Evolutionary conservation across 2,329 filamentous ascomycete species (phyloP), one percentile per base, ranked within the genome.

Genomic region (Scorias spongiosa): DNA sequence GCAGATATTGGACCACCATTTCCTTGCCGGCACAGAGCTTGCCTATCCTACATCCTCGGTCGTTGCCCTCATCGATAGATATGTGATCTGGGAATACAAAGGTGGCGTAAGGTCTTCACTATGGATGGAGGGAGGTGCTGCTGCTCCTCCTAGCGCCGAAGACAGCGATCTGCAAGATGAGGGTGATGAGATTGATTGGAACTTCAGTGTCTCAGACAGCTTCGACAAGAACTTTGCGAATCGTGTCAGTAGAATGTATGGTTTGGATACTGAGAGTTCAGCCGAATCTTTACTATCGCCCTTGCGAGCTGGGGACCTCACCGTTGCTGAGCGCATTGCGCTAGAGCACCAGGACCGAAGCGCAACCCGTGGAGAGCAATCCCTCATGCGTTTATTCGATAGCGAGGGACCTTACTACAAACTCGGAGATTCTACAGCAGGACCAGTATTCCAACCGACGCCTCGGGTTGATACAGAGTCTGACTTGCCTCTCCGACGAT

Each of bases 21-120:
- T 83, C 57, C 73, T 88, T 44, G 66, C 66, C 46, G 75, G 78
- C 46, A 83, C 81, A 0, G 67, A 70, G 6, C 66, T 73, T 11
- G 66, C 66, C 39, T 80, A 83, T 53, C 83, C 84, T 0, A 77
- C 78, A 0, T 72, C 72, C 0, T 71, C 69, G 4, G 69, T 89
- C 2, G 66, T 75, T 2, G 69, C 76, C 46, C 68, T 89, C 1
- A 80, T 89, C 9, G 75, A 77, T 50, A 78, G 76, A 10, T 89
- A 82, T 63, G 80, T 78, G 56, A 57, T 79, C 15, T 89, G 84
- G 84, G 83, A 88, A 59, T 72, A 78, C 7, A 73, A 76, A 51
- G 84, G 84, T 18, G 83, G 83, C 26, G 76, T 75, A 51, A 74
- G 84, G 39, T 75, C 74, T 49, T 81, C 77, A 5, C 61, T 81